Percentiles rank a stretch among this genome's conserved stretches.
These are phyloP conservation scores for Trichoderma gracile DNA, from an alignment of 2,329 filamentous ascomycete species.

Conservation along the genomic window DNA sequence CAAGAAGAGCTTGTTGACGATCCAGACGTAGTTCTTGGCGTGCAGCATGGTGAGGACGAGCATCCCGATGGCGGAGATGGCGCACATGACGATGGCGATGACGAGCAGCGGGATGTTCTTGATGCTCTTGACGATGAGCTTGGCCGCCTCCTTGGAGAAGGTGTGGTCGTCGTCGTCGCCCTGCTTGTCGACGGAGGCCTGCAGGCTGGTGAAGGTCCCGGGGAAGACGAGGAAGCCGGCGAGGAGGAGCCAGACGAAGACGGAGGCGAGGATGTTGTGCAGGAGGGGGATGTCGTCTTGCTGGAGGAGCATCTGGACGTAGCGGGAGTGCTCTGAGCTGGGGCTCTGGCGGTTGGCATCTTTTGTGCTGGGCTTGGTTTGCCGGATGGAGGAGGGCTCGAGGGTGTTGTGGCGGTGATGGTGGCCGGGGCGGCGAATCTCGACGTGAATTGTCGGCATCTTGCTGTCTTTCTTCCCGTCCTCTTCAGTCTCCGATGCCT, in stretches of 20 bases:
- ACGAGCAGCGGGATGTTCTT: constrained; percentile 45
- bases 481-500: neutral
- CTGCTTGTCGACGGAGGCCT: constrained; percentile 31
- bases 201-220: constrained; percentile 51
- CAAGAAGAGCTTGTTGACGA: constrained; percentile 53
- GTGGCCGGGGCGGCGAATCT: neutral
- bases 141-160: constrained; percentile 26
- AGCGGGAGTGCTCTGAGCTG: constrained; percentile 40
- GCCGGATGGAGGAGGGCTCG: too few relatives aligned
- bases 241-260: constrained; percentile 49
- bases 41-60: constrained; percentile 47
- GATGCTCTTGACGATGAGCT: constrained; percentile 33
- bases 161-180: constrained; percentile 22
- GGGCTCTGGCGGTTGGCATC: constrained; percentile 9
- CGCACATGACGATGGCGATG: constrained; percentile 47
- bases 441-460: constrained; percentile 25
- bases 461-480: neutral
- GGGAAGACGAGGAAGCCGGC: constrained; percentile 55
- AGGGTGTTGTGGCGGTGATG: constrained; percentile 22
- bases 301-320: constrained; percentile 49
- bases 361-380: too few relatives aligned
- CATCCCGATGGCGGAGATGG: constrained; percentile 40
- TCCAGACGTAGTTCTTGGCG: constrained; percentile 54
- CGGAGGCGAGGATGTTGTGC: constrained; percentile 49
- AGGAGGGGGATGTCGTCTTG: constrained; percentile 47